These are phyloP conservation scores for Pleurotus pulmonarius DNA, from an alignment of 768 basidiomycete genomes.

Conservation along the genomic window DNA sequence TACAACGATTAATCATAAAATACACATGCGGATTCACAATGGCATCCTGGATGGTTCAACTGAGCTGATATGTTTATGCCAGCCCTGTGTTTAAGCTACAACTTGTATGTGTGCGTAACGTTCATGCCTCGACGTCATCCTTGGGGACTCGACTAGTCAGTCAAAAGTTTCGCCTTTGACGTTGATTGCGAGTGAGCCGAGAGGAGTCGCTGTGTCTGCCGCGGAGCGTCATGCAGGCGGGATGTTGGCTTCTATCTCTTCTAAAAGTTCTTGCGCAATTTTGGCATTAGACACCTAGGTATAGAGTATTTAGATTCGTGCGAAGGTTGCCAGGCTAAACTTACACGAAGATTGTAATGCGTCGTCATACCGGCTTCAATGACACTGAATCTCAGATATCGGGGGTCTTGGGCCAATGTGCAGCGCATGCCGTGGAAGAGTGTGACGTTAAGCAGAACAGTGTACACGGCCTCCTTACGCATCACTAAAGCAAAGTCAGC, in stretches of 20 bases:
- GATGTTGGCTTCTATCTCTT: constrained; percentile 49
- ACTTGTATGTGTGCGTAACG: not conserved
- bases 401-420: constrained; percentile 68
- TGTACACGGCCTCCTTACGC: constrained; percentile 82
- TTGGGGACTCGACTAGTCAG: not conserved
- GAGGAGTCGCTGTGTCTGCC: not conserved
- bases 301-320: constrained; percentile 7
- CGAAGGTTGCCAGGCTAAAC: constrained; percentile 19
- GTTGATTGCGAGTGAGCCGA: not conserved
- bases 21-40: constrained; percentile 1
- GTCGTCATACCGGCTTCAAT: constrained; percentile 57
- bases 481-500: constrained; percentile 48
- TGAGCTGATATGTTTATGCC: not conserved
- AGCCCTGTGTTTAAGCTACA: not conserved
- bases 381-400: constrained; percentile 74
- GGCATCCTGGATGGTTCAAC: not conserved
- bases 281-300: constrained; percentile 63
- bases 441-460: constrained; percentile 68
- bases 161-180: not conserved
- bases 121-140: not conserved
- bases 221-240: constrained; percentile 28
- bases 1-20: constrained; percentile 7
- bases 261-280: constrained; percentile 66
- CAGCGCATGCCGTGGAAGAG: constrained; percentile 79
- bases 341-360: constrained; percentile 75